Evolutionary conservation across 306 rosid genomes (phyloP), one percentile per base, ranked within the genome.

Genomic region (Morella rubra): DNA sequence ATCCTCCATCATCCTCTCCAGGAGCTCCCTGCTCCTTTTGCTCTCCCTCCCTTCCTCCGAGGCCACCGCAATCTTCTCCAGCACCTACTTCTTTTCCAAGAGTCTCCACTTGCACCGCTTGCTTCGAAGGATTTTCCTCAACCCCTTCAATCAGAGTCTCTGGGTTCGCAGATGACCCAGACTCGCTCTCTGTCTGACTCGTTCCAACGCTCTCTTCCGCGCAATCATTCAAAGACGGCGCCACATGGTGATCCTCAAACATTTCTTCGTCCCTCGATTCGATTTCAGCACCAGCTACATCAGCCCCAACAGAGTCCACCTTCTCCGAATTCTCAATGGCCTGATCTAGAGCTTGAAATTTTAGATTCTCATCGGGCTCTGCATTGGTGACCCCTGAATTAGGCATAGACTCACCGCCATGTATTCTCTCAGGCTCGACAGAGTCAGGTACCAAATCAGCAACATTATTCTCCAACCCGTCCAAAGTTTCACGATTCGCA

Each of bases 1-100:
- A 40, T 89, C 96, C 79, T 76, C 77, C 76, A 83, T 41, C 90
- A 93, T 83, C 82, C 73, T 87, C 74, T 84, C 84, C 86, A 89
- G 54, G 19, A 86, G 72, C 70, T 74, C 81, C 44, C 44, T 79
- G 18, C 55, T 77, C 69, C 37, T 20, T 58, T 64, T 73, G 54
- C 64, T 64, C 14, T 53, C 79, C 79, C 20, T 72, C 82, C 24
- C 46, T 22, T 3, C 47, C 79, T n/a, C 19, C 19, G 2, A 32
- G 0, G 11, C 62, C 32, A 15, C 55, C 19, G 40, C 19, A 45
- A 15, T 46, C 61, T 47, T 56, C 77, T 66, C n/a, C 44, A 5
- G 8, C 49, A 46, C 20, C 13, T 32, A 13, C 22, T 13, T 60
- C 76, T 18, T 68, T 76, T 6, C 69, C 49, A 24, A 8, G 68